These are phyloP conservation scores for Amanita rubescens DNA, from an alignment of 768 basidiomycete genomes.

Conservation along the genomic window DNA sequence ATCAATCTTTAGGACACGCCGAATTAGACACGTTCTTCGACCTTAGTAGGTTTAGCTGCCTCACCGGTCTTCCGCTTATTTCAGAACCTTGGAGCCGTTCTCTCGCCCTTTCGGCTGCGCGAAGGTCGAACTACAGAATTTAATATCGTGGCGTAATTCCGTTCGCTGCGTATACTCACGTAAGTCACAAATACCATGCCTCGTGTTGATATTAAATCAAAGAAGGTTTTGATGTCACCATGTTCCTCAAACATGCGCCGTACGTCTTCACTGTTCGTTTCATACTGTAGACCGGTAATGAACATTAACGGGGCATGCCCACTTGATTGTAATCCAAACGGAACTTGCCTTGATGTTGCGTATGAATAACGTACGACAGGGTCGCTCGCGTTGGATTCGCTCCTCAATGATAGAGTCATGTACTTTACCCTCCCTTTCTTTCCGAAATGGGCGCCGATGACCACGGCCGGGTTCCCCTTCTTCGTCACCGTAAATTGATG, in stretches of 20 bases:
- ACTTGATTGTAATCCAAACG: conserved; percentile 14
- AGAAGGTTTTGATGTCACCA: conserved; percentile 95
- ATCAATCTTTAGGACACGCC: conserved; percentile 64
- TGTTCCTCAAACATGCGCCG: conserved; percentile 84
- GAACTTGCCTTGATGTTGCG: conserved; percentile 93
- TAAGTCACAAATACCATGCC: conserved; percentile 99
- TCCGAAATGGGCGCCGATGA: conserved; percentile 47
- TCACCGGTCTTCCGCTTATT: conserved; percentile 82
- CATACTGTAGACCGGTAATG: conserved; percentile 49
- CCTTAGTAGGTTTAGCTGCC: conserved; percentile 23
- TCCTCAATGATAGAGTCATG: conserved; percentile 92
- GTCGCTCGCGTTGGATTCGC: conserved; percentile 87
- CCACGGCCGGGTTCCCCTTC: conserved; percentile 37
- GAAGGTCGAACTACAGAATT: conserved; percentile 76
- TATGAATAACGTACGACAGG: conserved; percentile 93
- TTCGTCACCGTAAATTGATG: conserved; percentile 33
- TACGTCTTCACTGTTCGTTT: conserved; percentile 81
- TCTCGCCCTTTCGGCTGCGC: conserved; percentile 88
- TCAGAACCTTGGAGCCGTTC: conserved; percentile 86
- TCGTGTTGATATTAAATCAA: conserved; percentile 87
- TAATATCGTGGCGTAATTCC: conserved; percentile 6
- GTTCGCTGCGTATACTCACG: conserved; percentile 48
- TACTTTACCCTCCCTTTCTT: conserved; percentile 82
- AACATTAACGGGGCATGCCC: not conserved
- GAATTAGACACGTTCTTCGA: conserved; percentile 16